phyloP scores from a whole-genome alignment of 257 asterid species.

The Solanum habrochaites region DNA sequence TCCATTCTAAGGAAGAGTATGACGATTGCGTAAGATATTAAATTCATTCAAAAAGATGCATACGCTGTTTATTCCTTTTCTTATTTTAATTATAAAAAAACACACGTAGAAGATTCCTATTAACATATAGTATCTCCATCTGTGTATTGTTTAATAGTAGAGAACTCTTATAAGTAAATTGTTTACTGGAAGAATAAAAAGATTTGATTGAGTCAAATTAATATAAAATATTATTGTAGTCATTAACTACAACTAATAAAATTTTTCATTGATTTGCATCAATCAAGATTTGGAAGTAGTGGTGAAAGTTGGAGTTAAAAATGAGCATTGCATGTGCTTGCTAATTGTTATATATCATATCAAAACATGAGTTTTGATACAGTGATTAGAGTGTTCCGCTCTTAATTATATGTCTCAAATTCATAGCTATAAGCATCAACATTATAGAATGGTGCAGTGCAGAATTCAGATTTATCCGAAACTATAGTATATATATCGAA shows the following conservation, averaged over 20 bases:
- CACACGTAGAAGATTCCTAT: neutral
- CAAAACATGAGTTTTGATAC: neutral
- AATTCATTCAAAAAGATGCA: neutral
- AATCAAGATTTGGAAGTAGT: neutral
- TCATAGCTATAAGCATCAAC: fast-evolving
- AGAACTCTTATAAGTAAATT: neutral
- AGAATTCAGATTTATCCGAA: fast-evolving
- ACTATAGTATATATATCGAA: too few species aligned
- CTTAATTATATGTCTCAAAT: too few species aligned
- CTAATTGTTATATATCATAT: neutral
- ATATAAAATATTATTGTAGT: neutral
- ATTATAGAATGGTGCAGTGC: fast-evolving
- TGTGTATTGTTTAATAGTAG: neutral
- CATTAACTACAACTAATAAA: neutral
- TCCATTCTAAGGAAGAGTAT: neutral
- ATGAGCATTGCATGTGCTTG: neutral
- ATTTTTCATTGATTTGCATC: neutral
- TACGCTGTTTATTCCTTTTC: neutral
- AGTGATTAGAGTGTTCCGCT: fast-evolving
- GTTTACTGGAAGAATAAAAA: neutral
- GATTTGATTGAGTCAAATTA: neutral
- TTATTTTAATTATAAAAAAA: neutral
- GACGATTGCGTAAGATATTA: neutral
- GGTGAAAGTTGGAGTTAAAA: neutral
- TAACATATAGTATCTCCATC: neutral